Percentiles rank a stretch among this genome's conserved stretches.
These are phyloP conservation scores for Sanghuangporus baumii DNA, from an alignment of 1,284 basidiomycete species.

Conservation along the genomic window DNA sequence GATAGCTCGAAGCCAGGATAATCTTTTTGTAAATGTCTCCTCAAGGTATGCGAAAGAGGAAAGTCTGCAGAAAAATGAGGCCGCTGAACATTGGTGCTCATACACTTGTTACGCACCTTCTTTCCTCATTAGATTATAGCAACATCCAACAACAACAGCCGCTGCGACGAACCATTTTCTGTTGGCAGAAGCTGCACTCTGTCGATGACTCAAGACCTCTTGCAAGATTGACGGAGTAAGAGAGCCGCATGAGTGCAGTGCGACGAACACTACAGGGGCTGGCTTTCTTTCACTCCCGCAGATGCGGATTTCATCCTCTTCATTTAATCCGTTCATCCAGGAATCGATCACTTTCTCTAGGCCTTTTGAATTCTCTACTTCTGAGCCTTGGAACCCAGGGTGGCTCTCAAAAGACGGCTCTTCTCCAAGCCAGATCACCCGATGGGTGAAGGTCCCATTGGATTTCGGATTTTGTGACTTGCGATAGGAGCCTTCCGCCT, in stretches of 20 bases:
- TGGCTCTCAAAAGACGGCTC: conserved; percentile 5
- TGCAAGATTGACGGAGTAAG: conserved; percentile 42
- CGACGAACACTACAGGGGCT: conserved; percentile 53
- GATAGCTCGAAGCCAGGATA: conserved; percentile 17
- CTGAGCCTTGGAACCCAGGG: conserved; percentile 1
- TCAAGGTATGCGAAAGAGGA: conserved; percentile 31
- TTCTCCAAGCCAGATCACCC: conserved; percentile 12
- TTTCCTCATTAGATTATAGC: conserved; percentile 44
- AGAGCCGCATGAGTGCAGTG: conserved; percentile 54
- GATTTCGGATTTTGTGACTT: conserved; percentile 23
- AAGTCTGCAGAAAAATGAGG: conserved; percentile 33
- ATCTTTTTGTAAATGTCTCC: conserved; percentile 10
- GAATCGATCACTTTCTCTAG: conserved; percentile 7
- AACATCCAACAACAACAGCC: conserved; percentile 44
- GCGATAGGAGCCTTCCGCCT: conserved; percentile 38
- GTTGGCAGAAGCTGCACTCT: not conserved
- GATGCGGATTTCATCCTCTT: not conserved
- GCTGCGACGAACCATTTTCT: conserved; percentile 34
- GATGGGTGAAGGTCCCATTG: conserved; percentile 4
- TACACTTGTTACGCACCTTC: conserved; percentile 28
- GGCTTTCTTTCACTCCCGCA: not conserved
- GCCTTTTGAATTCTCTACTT: not conserved
- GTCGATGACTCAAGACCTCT: conserved; percentile 27
- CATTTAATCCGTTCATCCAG: conserved; percentile 20
- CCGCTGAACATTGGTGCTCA: conserved; percentile 15